Percentiles rank a stretch among this genome's conserved stretches.
Conservation (phyloP, 352 stramenopile species). For the Pythium rhizo-oryzae region DNA sequence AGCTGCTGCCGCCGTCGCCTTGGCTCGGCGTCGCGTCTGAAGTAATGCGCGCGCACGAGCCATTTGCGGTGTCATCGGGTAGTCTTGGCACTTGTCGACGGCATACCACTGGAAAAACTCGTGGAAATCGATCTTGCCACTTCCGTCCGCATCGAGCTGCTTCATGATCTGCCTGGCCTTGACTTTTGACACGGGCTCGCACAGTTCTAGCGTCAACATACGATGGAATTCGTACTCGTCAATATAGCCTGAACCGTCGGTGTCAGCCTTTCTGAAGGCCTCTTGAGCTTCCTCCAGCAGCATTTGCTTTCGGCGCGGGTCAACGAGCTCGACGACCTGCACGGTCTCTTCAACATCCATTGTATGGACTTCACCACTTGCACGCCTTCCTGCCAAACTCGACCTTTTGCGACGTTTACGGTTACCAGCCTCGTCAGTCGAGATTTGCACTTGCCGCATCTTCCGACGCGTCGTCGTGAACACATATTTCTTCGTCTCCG, state of each 20-base stretch:
- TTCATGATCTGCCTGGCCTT: slow-evolving; percentile 38
- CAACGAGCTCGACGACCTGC: slow-evolving; percentile 41
- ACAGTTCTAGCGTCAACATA: slow-evolving; percentile 41
- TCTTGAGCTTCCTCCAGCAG: slow-evolving; percentile 34
- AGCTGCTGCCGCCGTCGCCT: slow-evolving; percentile 24
- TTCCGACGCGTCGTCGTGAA: slow-evolving; percentile 37
- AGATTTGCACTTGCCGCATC: slow-evolving; percentile 3
- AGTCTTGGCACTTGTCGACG: slow-evolving; percentile 51
- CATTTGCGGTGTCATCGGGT: slow-evolving; percentile 35
- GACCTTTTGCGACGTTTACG: slow-evolving; percentile 16
- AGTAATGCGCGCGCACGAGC: slow-evolving; percentile 39
- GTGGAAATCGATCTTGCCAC: slow-evolving; percentile 48
- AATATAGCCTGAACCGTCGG: slow-evolving; percentile 40
- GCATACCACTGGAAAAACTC: slow-evolving; percentile 61
- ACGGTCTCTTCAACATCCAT: slow-evolving; percentile 33
- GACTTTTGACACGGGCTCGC: slow-evolving; percentile 40
- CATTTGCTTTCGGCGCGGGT: slow-evolving; percentile 43
- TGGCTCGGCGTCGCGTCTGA: slow-evolving; percentile 36
- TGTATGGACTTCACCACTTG: background rate
- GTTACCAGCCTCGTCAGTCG: background rate
- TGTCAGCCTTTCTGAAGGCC: slow-evolving; percentile 40
- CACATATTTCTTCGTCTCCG: slow-evolving; percentile 32
- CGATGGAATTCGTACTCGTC: slow-evolving; percentile 40
- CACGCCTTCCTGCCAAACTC: background rate
- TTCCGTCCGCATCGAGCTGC: slow-evolving; percentile 41